phyloP scores from a whole-genome alignment of 2,329 filamentous ascomycete species.

The Purpureocillium takamizusanense region DNA sequence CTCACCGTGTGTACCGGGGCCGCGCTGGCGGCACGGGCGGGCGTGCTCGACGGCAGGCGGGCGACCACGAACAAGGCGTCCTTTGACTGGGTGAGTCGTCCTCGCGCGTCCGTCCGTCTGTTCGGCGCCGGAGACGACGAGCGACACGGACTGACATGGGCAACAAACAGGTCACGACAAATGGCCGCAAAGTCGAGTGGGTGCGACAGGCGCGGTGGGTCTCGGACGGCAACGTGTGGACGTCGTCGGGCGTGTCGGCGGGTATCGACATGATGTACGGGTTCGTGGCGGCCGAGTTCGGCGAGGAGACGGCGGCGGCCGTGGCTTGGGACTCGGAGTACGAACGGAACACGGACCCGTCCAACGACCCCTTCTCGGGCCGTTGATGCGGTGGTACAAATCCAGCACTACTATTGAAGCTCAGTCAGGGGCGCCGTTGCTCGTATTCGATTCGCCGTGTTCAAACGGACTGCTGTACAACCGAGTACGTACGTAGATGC shows the following conservation, averaged over 20 bases:
- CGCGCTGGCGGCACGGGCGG: slow-evolving; percentile 42
- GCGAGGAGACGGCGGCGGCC: slow-evolving; percentile 35
- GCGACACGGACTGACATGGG: neutral
- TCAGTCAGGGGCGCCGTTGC: too few species aligned
- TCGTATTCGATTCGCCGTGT: too few species aligned
- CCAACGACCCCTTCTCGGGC: slow-evolving; percentile 44
- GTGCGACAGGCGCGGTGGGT: slow-evolving; percentile 50
- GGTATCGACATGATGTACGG: slow-evolving; percentile 29
- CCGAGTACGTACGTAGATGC: too few species aligned
- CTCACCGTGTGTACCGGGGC: slow-evolving; percentile 57
- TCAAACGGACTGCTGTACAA: too few species aligned
- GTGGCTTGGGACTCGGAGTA: slow-evolving; percentile 50
- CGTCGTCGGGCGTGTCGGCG: slow-evolving; percentile 45
- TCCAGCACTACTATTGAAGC: too few species aligned
- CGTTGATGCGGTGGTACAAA: neutral
- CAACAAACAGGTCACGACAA: slow-evolving; percentile 19
- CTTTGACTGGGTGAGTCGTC: slow-evolving; percentile 28
- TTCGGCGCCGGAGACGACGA: neutral
- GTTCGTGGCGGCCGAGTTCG: slow-evolving; percentile 30
- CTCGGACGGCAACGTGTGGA: slow-evolving; percentile 52
- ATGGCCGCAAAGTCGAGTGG: slow-evolving; percentile 42
- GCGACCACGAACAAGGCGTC: slow-evolving; percentile 54
- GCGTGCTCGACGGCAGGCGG: slow-evolving; percentile 43
- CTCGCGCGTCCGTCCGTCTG: neutral
- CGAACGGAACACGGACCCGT: slow-evolving; percentile 39